Percentiles rank a stretch among this genome's conserved stretches.
Conservation (phyloP, 2,329 filamentous ascomycete species). For the Fusarium anguioides region DNA sequence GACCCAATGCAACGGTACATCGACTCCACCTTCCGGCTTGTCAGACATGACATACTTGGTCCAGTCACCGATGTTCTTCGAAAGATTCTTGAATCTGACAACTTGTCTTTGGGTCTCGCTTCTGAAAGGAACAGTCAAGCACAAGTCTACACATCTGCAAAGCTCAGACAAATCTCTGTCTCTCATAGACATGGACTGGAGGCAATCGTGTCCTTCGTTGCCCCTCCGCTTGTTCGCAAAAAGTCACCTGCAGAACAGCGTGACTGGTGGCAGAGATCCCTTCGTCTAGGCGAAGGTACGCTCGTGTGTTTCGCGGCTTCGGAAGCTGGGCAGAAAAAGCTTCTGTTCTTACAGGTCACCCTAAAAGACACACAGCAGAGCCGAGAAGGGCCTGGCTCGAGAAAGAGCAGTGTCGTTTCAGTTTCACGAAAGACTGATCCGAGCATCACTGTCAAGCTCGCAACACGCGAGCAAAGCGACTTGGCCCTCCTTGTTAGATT, state of each 20-base stretch:
- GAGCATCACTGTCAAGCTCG: constrained; percentile 16
- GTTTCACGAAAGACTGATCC: neutral
- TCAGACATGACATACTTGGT: constrained; percentile 19
- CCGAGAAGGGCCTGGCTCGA: neutral
- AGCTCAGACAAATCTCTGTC: neutral
- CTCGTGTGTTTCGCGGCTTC: constrained; percentile 14
- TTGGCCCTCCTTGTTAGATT: neutral
- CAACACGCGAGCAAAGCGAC: neutral
- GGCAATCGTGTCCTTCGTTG: neutral
- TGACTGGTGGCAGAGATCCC: constrained; percentile 19
- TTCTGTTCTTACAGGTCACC: constrained; percentile 15
- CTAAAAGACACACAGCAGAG: neutral
- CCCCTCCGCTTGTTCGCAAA: neutral
- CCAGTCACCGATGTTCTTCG: constrained; percentile 7
- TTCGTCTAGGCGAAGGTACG: constrained; percentile 11
- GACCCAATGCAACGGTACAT: constrained; percentile 15
- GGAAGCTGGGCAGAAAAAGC: neutral
- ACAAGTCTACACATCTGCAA: neutral
- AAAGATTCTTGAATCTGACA: neutral
- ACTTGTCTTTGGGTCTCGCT: neutral
- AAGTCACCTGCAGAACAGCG: neutral
- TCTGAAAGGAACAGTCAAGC: neutral
- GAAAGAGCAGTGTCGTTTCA: neutral
- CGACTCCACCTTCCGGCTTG: constrained; percentile 13
- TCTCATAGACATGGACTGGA: neutral